These are phyloP conservation scores for Medicago ruthenica DNA, from an alignment of 306 rosid species.

Conservation along the genomic window DNA sequence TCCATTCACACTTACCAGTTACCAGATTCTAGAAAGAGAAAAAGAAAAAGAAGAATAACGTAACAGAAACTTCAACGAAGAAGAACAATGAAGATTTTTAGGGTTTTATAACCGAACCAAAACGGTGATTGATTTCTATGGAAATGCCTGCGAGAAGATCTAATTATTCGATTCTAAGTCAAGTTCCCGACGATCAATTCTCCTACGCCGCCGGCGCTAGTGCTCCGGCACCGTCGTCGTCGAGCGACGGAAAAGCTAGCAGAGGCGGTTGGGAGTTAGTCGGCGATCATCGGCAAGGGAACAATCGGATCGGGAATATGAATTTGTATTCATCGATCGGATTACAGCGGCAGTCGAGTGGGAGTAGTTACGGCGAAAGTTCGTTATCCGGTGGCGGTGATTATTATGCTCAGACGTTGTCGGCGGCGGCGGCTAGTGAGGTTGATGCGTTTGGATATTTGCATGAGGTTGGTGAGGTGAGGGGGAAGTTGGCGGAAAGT, in stretches of 20 bases:
- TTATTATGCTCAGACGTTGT: conserved; percentile 73
- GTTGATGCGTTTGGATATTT: conserved; percentile 68
- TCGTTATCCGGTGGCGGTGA: conserved; percentile 95
- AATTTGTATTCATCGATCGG: conserved; percentile 69
- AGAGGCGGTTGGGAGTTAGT: conserved; percentile 68
- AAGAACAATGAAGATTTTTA: conserved; percentile 65
- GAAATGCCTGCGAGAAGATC: conserved; percentile 92
- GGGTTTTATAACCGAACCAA: conserved; percentile 49
- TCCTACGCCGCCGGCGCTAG: conserved; percentile 44
- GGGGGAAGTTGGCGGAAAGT: conserved; percentile 56
- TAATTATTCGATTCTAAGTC: conserved; percentile 82
- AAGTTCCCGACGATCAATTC: conserved; percentile 75
- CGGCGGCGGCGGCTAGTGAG: conserved; percentile 70
- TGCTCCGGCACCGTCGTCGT: conserved; percentile 57
- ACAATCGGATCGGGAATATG: conserved; percentile 76
- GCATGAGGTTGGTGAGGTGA: conserved; percentile 58
- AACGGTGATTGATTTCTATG: conserved; percentile 41
- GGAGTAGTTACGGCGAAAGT: conserved; percentile 94
- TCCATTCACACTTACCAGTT: conserved; percentile 33
- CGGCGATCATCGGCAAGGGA: conserved; percentile 70
- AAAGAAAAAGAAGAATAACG: conserved; percentile 6
- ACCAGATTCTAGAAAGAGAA: conserved; percentile 20
- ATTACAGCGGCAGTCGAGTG: conserved; percentile 95
- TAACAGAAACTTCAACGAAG: conserved; percentile 30
- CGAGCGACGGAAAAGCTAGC: conserved; percentile 69